Evolutionary conservation across 225 moss, liverwort and hornwort species (phyloP).

Genomic region (Sphagnum contortum): DNA sequence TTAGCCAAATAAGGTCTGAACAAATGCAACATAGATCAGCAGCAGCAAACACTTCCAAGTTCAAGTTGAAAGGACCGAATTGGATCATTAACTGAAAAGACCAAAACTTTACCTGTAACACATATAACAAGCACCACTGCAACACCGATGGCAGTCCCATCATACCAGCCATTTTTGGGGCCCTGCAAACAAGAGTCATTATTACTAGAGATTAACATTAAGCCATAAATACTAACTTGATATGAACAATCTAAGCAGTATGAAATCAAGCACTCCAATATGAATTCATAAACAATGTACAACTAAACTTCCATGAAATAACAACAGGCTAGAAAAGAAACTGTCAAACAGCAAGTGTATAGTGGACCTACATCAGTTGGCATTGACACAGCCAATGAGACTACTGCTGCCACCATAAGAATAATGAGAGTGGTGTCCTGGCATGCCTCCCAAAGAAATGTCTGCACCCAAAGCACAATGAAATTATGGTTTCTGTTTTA

Average conservation of each 20-base stretch:
- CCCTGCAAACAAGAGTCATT: conserved; percentile 33
- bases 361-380: conserved; percentile 51
- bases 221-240: no score
- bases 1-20: neutral
- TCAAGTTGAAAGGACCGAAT: neutral
- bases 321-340: neutral
- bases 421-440: conserved; percentile 93
- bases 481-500: no score
- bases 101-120: conserved; percentile 47
- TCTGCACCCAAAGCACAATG: conserved; percentile 23
- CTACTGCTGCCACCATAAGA: conserved; percentile 73
- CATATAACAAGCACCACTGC: conserved; percentile 72
- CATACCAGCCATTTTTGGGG: conserved; percentile 68
- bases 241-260: no score
- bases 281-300: no score
- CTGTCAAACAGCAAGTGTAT: neutral
- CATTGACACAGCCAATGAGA: conserved; percentile 78
- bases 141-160: conserved; percentile 63
- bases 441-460: conserved; percentile 84
- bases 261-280: neutral
- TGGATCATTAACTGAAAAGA: no score
- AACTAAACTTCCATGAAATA: no score
- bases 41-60: neutral
- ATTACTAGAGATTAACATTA: no score
- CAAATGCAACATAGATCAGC: no score